These are phyloP conservation scores for Sporisorium iseilematis-ciliati DNA, from an alignment of 1,284 basidiomycete species.

Conservation along the genomic window DNA sequence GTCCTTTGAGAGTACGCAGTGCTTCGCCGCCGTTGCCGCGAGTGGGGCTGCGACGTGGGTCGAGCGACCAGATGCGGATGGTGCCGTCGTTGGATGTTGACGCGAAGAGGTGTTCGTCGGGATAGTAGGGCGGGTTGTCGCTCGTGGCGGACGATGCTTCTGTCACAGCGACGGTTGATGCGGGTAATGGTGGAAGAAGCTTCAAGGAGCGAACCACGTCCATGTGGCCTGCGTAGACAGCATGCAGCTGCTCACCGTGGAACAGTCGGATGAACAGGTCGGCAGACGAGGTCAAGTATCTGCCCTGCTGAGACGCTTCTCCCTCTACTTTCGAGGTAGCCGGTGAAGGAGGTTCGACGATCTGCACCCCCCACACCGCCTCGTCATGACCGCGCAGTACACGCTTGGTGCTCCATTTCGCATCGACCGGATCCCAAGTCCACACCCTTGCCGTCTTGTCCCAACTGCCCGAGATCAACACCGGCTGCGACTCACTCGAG, in stretches of 20 bases:
- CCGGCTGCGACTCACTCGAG: neutral
- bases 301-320: constrained; percentile 8
- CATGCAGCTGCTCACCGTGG: constrained; percentile 40
- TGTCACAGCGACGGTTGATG: neutral
- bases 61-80: constrained; percentile 43
- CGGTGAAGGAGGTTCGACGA: constrained; percentile 31
- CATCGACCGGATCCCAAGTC: constrained; percentile 17
- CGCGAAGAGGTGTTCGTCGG: constrained; percentile 35
- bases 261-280: constrained; percentile 56
- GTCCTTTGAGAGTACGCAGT: constrained; percentile 29
- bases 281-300: constrained; percentile 53
- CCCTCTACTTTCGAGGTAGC: neutral
- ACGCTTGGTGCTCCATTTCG: constrained; percentile 29
- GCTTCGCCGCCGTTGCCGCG: constrained; percentile 48
- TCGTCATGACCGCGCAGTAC: constrained; percentile 48
- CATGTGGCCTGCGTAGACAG: constrained; percentile 49
- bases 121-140: constrained; percentile 1
- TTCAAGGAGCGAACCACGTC: constrained; percentile 49
- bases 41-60: constrained; percentile 29
- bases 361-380: constrained; percentile 54
- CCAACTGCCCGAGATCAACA: constrained; percentile 53
- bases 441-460: constrained; percentile 50
- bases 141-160: neutral
- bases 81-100: constrained; percentile 49
- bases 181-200: constrained; percentile 15